Evolutionary conservation across 768 basidiomycete genomes (phyloP).

Genomic region (Hygrophoropsis aurantiaca): DNA sequence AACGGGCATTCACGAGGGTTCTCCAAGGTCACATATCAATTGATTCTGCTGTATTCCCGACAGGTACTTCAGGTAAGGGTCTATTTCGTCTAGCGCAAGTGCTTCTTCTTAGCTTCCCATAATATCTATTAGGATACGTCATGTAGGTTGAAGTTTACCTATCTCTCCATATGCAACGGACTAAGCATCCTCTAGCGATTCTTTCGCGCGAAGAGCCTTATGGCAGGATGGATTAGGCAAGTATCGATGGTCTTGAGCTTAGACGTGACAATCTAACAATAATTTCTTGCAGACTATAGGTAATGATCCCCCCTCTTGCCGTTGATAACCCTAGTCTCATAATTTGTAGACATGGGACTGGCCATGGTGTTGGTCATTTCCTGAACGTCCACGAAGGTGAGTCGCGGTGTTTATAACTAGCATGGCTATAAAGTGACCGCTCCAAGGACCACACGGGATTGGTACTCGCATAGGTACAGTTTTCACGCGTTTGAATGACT

Average conservation of each 20-base stretch:
- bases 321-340: conserved; percentile 4
- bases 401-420: background rate
- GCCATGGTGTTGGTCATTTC: conserved; percentile 93
- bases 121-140: conserved; percentile 42
- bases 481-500: background rate
- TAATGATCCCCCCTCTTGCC: conserved; percentile 19
- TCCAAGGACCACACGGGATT: conserved; percentile 55
- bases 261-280: no score
- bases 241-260: conserved; percentile 12
- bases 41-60: conserved; percentile 81
- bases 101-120: background rate
- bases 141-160: conserved; percentile 54
- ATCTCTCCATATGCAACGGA: background rate
- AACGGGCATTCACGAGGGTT: conserved; percentile 87
- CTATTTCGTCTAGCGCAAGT: background rate
- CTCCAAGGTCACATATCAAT: conserved; percentile 90
- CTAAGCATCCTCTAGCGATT: conserved; percentile 51
- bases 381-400: conserved; percentile 87
- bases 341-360: conserved; percentile 75
- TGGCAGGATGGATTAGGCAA: conserved; percentile 88
- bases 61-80: conserved; percentile 66
- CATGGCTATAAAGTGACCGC: conserved; percentile 2
- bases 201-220: conserved; percentile 73
- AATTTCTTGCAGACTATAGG: conserved; percentile 53
- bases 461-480: conserved; percentile 40